Evolutionary conservation across 106 monocot genomes (phyloP), one percentile per base, ranked within the genome.

Genomic region (Acorus calamus): DNA sequence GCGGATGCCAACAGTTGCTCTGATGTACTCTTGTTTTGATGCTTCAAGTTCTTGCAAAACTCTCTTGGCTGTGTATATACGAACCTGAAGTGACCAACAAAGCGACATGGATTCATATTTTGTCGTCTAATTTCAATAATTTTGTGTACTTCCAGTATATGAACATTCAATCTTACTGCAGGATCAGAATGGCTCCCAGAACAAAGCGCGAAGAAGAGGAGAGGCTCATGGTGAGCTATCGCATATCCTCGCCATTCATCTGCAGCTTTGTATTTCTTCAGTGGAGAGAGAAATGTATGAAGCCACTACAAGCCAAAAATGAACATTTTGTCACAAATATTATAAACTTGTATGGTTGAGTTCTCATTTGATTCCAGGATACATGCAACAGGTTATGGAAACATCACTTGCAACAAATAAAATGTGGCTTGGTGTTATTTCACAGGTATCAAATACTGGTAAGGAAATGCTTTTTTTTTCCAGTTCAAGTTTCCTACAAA

Each of bases 161-260:
- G 28, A 28, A 28, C 28, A 28, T 28, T 28, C 28, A 28, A 28
- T 28, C 28, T 28, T 87, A 98, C 91, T 65, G 87, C 88, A 44
- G 96, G 96, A 79, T 98, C 96, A 57, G 96, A 98, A 73, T 91
- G 87, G 83, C 80, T 85, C 52, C 96, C 96, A 4, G 91, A 87
- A 79, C 88, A 98, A 52, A 98, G 83, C 43, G 91, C 83, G 50
- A 92, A 98, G 60, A 85, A 81, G 46, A 92, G 60, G 44, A 92
- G 83, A 59, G 96, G 85, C 57, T 98, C 96, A 4, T 79, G 69
- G 10, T 75, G 76, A 45, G 82, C 80, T 13, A 92, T 79, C 3
- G 96, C 69, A 64, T 88, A 78, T 2, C 74, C 51, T 71, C 71
- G 80, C 85, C 84, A 92, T 57, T 88, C 83, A 53, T 80, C 73